phyloP scores from a whole-genome alignment of 495 filamentous ascomycete species.

The Choiromyces venosus region DNA sequence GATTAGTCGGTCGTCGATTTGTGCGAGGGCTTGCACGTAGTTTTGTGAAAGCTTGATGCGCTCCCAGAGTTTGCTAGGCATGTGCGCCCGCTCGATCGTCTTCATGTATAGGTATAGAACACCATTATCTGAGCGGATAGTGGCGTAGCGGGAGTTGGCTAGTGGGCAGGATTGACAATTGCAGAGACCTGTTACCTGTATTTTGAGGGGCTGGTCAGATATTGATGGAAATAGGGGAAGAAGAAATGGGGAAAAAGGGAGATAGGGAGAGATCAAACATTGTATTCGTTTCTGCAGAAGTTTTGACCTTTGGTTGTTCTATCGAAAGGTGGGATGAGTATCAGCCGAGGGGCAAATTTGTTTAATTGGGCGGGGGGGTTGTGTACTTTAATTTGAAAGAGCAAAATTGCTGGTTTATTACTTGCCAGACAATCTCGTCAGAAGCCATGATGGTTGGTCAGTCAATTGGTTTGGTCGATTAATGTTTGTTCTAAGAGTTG shows the following conservation, averaged over 20 bases:
- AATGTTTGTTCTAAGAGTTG: constrained; percentile 9
- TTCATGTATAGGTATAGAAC: constrained; percentile 96
- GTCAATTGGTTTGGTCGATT: not conserved
- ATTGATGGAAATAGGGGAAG: constrained; percentile 10
- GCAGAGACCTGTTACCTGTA: constrained; percentile 79
- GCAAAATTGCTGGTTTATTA: constrained; percentile 94
- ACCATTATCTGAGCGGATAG: constrained; percentile 75
- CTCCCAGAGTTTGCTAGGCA: constrained; percentile 92
- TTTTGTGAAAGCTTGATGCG: constrained; percentile 82
- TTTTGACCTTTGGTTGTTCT: constrained; percentile 86
- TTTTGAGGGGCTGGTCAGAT: not conserved
- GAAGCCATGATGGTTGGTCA: constrained; percentile 55
- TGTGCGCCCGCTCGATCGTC: constrained; percentile 83
- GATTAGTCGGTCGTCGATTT: constrained; percentile 80
- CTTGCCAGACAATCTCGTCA: constrained; percentile 97
- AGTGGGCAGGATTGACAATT: constrained; percentile 91
- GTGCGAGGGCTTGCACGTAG: constrained; percentile 79
- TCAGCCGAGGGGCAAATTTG: constrained; percentile 16
- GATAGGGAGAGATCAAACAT: constrained; percentile 31
- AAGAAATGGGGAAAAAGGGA: not conserved
- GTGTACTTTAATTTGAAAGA: constrained; percentile 89
- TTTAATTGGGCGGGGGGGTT: constrained; percentile 5
- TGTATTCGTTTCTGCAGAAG: constrained; percentile 97
- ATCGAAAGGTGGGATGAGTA: constrained; percentile 13
- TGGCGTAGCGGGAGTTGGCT: constrained; percentile 93